These are phyloP conservation scores for Phyllosticta capitalensis DNA, from an alignment of 2,329 filamentous ascomycete genomes.

Conservation along the genomic window DNA sequence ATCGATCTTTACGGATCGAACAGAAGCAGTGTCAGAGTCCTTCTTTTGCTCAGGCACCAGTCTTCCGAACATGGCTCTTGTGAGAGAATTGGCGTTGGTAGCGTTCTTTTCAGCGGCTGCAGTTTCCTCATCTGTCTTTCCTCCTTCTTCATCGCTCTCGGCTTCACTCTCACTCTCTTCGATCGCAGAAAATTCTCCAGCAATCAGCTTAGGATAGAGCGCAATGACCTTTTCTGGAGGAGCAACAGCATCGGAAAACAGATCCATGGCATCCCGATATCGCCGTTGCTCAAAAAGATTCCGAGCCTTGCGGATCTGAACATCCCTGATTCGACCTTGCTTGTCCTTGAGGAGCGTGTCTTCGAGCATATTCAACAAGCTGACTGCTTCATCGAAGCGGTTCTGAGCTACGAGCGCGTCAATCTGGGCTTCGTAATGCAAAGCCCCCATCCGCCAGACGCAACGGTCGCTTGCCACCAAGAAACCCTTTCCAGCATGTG, in stretches of 20 bases:
- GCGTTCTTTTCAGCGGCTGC: slow-evolving; percentile 15
- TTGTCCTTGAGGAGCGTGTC: slow-evolving; percentile 84
- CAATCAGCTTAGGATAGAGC: slow-evolving; percentile 74
- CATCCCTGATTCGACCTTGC: slow-evolving; percentile 65
- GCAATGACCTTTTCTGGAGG: slow-evolving; percentile 81
- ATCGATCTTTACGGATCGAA: slow-evolving; percentile 47
- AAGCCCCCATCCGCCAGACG: slow-evolving; percentile 93
- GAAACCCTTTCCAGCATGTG: slow-evolving; percentile 92
- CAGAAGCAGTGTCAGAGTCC: slow-evolving; percentile 46
- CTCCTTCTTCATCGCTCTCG: slow-evolving; percentile 16
- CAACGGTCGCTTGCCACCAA: slow-evolving; percentile 82
- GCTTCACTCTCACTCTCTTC: slow-evolving; percentile 34
- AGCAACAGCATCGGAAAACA: slow-evolving; percentile 84
- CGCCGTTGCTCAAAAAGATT: slow-evolving; percentile 70
- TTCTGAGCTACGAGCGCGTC: slow-evolving; percentile 65
- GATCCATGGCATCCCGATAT: slow-evolving; percentile 75
- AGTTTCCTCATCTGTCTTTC: slow-evolving; percentile 9
- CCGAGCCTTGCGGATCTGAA: slow-evolving; percentile 89
- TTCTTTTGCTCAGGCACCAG: slow-evolving; percentile 38
- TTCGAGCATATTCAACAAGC: slow-evolving; percentile 79
- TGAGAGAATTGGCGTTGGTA: slow-evolving; percentile 16
- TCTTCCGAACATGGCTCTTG: slow-evolving; percentile 38
- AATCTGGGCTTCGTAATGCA: slow-evolving; percentile 84
- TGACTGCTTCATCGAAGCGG: slow-evolving; percentile 84
- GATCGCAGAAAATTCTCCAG: slow-evolving; percentile 65